phyloP scores from a whole-genome alignment of 108 stramenopile species.

The Cyclostephanos tholiformis region DNA sequence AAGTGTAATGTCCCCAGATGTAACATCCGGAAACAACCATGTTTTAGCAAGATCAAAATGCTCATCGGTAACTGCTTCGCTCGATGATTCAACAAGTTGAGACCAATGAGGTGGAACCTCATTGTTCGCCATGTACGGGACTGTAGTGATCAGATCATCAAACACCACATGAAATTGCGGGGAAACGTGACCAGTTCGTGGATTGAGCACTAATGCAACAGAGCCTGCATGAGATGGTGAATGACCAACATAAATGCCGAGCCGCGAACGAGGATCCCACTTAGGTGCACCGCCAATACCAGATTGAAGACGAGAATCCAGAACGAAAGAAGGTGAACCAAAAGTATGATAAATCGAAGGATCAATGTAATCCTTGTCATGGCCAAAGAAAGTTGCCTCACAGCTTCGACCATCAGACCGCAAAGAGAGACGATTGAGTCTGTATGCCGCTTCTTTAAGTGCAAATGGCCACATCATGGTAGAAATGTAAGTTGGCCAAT shows the following conservation, averaged over 20 bases:
- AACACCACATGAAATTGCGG: no score
- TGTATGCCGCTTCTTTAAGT: slow-evolving; percentile 17
- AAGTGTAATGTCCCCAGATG: no score
- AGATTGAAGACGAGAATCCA: slow-evolving; percentile 15
- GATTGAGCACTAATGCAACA: no score
- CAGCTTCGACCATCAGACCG: background rate
- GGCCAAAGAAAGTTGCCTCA: background rate
- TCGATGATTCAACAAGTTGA: background rate
- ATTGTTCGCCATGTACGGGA: slow-evolving; percentile 7
- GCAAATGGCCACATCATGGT: slow-evolving; percentile 49
- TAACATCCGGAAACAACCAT: no score
- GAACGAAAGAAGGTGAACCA: slow-evolving; percentile 7
- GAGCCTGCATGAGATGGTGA: slow-evolving; percentile 20
- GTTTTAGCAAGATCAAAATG: background rate
- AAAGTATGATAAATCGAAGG: slow-evolving; percentile 6
- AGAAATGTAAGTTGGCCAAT: slow-evolving; percentile 38
- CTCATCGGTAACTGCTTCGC: background rate
- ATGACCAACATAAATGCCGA: slow-evolving; percentile 16
- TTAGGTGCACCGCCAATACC: slow-evolving; percentile 3
- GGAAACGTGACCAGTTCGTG: no score
- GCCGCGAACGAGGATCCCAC: slow-evolving; percentile 16
- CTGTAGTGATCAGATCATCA: no score
- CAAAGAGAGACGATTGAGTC: background rate
- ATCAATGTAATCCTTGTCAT: background rate
- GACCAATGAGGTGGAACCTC: slow-evolving; percentile 29